Evolutionary conservation across 2,329 filamentous ascomycete species (phyloP), one percentile per base, ranked within the genome.

Genomic region (Fusarium gaditjirri): DNA sequence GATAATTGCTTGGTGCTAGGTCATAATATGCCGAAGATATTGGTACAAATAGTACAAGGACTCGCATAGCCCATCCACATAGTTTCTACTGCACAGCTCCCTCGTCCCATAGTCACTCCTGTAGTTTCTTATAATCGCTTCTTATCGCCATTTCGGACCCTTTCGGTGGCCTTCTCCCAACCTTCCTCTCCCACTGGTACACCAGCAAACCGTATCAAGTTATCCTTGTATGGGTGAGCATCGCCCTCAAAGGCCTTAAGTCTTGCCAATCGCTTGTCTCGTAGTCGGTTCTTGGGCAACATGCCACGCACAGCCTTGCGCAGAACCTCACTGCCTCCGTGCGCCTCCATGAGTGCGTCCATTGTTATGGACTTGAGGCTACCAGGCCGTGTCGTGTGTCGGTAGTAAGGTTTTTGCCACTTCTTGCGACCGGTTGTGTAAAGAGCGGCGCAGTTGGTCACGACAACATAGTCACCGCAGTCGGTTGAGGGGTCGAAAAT

Each of bases 401-500:
- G 90, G 86, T 98, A 97, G 88, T 99, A 99, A 74, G 91, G 91
- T 87, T 99, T 99, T 86, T 97, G 94, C 84, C 90, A 92, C 81
- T 91, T 93, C 86, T 99, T 99, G 81, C 93, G 93, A 75, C 96
- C 96, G 12, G 96, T 98, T 3, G 91, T 92, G 84, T 95, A 91
- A 54, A 99, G 87, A 52, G 95, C 91, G 43, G 92, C 89, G 86
- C 96, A 98, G 81, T 94, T 92, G 41, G 94, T 94, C 56, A 96
- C 95, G 2, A 99, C 95, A 17, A 99, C 95, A 83, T 99, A 99
- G 89, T 99, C 96, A 76, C 96, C 96, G 87, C 96, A 98, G 87
- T 99, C 96, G 69, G 95, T 98, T 27, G 94, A 97, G 3, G 96
- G 96, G 84, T 98, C 94, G 85, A 91, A 99, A 82, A 96, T 97